Percentiles rank a stretch among this genome's conserved stretches.
phyloP scores from a whole-genome alignment of 2,329 filamentous ascomycete genomes.

The Peltaster fructicola region DNA sequence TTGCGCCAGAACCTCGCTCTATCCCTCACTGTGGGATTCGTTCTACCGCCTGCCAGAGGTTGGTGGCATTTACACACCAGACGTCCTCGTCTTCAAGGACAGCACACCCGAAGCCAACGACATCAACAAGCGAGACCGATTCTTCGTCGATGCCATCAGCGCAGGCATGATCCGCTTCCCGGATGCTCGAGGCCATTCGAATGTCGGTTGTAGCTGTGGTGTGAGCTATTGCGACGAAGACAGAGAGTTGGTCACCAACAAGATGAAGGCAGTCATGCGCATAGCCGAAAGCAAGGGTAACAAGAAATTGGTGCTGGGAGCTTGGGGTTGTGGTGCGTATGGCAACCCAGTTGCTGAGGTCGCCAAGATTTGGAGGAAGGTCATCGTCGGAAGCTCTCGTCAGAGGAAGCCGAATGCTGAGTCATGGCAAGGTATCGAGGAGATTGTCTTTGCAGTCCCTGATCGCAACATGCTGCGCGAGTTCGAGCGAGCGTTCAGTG shows the following conservation, averaged over 20 bases:
- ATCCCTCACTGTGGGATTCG: conserved; percentile 36
- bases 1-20: conserved; percentile 39
- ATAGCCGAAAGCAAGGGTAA: conserved; percentile 28
- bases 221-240: conserved; percentile 28
- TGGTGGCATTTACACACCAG: conserved; percentile 35
- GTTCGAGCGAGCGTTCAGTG: conserved; percentile 26
- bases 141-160: conserved; percentile 37
- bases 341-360: conserved; percentile 41
- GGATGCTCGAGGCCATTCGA: conserved; percentile 24
- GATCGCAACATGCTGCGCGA: conserved; percentile 32
- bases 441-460: conserved; percentile 39
- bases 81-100: conserved; percentile 39
- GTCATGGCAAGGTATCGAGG: conserved; percentile 21
- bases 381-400: conserved; percentile 15
- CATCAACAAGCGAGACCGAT: conserved; percentile 29
- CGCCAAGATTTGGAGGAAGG: conserved; percentile 33
- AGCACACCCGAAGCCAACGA: conserved; percentile 18
- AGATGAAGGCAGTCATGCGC: conserved; percentile 39
- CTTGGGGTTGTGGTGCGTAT: conserved; percentile 46
- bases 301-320: conserved; percentile 36
- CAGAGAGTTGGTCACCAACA: conserved; percentile 29
- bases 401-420: conserved; percentile 22
- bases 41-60: conserved; percentile 41
- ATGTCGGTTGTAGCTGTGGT: conserved; percentile 9
- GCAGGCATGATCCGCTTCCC: conserved; percentile 41